Conservation (phyloP, 345 rosid species). For the Eutrema yunnanense region DNA sequence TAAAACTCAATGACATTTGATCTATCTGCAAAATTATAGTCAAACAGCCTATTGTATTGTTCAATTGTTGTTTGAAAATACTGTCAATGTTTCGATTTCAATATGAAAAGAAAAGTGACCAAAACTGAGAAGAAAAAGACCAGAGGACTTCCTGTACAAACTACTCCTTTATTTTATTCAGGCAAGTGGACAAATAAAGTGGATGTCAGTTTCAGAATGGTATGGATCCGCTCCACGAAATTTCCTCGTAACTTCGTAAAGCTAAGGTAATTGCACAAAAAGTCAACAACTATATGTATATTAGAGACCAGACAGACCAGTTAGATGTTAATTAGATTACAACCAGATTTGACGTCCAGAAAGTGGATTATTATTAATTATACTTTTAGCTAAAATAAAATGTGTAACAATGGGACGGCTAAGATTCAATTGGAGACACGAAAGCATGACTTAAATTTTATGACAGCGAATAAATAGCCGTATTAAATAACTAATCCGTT, state of each 20-base stretch:
- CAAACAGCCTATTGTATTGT: not conserved
- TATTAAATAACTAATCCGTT: conserved; percentile 1
- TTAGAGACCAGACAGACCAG: not conserved
- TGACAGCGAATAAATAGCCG: not conserved
- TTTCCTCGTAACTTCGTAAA: conserved; percentile 19
- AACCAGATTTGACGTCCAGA: not conserved
- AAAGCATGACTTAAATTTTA: conserved; percentile 14
- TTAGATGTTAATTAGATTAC: not conserved
- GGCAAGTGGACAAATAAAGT: conserved; percentile 29
- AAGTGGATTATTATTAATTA: not conserved
- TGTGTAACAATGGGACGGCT: not conserved
- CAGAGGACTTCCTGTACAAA: not conserved
- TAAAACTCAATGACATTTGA: no score
- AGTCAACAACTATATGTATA: conserved; percentile 20
- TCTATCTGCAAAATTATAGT: no score
- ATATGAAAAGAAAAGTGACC: not conserved
- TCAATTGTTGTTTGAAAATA: not conserved
- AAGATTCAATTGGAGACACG: not conserved
- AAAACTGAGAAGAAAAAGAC: not conserved
- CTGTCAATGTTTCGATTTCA: not conserved
- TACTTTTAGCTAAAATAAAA: not conserved
- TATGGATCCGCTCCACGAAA: conserved; percentile 14
- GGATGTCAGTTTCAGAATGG: conserved; percentile 14
- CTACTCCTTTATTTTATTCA: not conserved
- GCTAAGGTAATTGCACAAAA: not conserved